Percentiles rank a stretch among this genome's conserved stretches.
Conservation (phyloP, 2,329 filamentous ascomycete genomes). For the Aspergillus sp. region DNA sequence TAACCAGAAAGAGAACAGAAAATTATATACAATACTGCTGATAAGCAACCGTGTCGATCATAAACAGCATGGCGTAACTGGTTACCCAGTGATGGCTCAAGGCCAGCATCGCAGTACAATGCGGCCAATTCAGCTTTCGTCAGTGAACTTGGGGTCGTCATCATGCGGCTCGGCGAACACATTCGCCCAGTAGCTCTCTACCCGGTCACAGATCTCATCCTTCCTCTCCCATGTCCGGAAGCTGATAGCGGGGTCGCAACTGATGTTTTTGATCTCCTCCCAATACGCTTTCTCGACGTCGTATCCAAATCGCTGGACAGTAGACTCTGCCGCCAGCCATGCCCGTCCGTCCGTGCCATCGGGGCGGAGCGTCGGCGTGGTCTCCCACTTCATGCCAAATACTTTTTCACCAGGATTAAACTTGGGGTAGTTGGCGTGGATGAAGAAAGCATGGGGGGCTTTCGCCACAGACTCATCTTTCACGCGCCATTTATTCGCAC, state of each 20-base stretch:
- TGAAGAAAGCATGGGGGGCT: constrained; percentile 40
- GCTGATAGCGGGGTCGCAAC: constrained; percentile 38
- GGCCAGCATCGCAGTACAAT: background rate
- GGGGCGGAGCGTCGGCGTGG: constrained; percentile 37
- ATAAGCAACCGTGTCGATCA: constrained; percentile 14
- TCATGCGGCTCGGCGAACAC: constrained; percentile 38
- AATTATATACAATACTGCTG: constrained; percentile 12
- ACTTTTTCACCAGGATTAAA: constrained; percentile 44
- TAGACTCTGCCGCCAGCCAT: constrained; percentile 39
- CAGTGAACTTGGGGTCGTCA: constrained; percentile 35
- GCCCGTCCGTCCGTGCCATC: constrained; percentile 40
- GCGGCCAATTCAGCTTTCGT: constrained; percentile 19
- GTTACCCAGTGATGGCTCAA: background rate
- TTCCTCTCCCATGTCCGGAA: constrained; percentile 41
- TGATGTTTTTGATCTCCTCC: constrained; percentile 45
- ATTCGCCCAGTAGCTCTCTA: constrained; percentile 38
- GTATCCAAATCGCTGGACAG: constrained; percentile 40
- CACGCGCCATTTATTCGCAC: constrained; percentile 36
- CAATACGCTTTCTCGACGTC: constrained; percentile 44
- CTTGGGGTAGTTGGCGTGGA: constrained; percentile 47
- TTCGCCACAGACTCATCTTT: constrained; percentile 34
- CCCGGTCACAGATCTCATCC: constrained; percentile 31
- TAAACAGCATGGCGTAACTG: constrained; percentile 12
- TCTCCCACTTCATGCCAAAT: constrained; percentile 43
- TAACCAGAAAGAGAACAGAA: background rate